These are phyloP conservation scores for Amniculicola lignicola DNA, from an alignment of 495 filamentous ascomycete genomes.

Conservation along the genomic window DNA sequence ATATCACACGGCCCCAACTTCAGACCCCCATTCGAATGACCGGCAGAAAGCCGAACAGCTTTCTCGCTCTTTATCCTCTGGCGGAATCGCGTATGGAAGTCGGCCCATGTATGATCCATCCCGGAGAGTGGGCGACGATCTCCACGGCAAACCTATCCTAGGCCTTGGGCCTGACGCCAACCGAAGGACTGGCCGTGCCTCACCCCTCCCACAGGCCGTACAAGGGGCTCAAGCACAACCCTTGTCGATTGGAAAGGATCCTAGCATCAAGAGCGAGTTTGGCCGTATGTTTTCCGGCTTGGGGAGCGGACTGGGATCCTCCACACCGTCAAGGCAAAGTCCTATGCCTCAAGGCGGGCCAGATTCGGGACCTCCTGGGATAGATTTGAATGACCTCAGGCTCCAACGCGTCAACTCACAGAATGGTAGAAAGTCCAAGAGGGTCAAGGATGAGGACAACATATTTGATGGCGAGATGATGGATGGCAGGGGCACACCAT, in stretches of 20 bases:
- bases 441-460: constrained; percentile 53
- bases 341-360: constrained; percentile 41
- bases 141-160: constrained; percentile 43
- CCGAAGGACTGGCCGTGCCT: constrained; percentile 59
- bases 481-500: constrained; percentile 56
- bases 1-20: constrained; percentile 31
- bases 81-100: constrained; percentile 15
- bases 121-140: constrained; percentile 36
- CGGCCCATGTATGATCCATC: constrained; percentile 26
- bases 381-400: constrained; percentile 15
- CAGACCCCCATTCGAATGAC: constrained; percentile 28
- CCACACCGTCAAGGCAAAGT: constrained; percentile 56
- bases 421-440: constrained; percentile 55
- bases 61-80: constrained; percentile 26
- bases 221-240: constrained; percentile 83
- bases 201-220: constrained; percentile 85
- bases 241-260: constrained; percentile 70
- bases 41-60: constrained; percentile 28
- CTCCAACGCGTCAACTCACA: constrained; percentile 47
- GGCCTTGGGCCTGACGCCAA: constrained; percentile 60
- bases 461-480: constrained; percentile 57
- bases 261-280: constrained; percentile 86
- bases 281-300: constrained; percentile 89
- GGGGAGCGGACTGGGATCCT: constrained; percentile 72
- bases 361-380: constrained; percentile 13